phyloP scores from a whole-genome alignment of 2,329 filamentous ascomycete species.

The Neonectria ditissima region DNA sequence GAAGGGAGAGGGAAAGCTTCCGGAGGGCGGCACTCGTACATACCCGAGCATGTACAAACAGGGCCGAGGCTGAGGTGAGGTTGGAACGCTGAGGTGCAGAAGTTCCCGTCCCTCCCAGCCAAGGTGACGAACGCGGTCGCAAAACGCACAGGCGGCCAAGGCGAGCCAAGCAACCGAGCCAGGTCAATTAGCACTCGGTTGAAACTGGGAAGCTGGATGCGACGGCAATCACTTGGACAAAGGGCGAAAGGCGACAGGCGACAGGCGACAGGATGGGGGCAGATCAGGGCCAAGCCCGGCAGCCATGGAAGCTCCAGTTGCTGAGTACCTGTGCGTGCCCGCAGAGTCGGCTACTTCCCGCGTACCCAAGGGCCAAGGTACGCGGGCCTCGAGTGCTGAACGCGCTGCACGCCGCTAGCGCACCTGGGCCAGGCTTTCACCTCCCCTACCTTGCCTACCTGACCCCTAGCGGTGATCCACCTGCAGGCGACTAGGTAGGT shows the following conservation, averaged over 20 bases:
- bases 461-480: conserved; percentile 44
- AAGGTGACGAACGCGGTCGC: background rate
- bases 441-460: conserved; percentile 29
- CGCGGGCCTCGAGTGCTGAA: background rate
- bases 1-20: background rate
- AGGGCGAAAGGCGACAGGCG: too few species aligned
- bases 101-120: background rate
- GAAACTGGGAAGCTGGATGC: conserved; percentile 3
- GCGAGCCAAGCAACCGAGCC: conserved; percentile 5
- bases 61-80: background rate
- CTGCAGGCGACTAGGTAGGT: conserved; percentile 39
- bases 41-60: background rate
- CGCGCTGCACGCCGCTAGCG: conserved; percentile 1
- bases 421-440: conserved; percentile 2
- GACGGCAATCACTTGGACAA: background rate
- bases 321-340: background rate
- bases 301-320: conserved; percentile 1
- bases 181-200: background rate
- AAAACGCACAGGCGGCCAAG: background rate
- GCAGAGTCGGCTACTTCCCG: too few species aligned
- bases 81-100: background rate
- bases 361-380: background rate
- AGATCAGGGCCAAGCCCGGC: conserved; percentile 5
- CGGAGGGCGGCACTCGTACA: background rate
- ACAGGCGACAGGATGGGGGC: background rate